These are phyloP conservation scores for Diaporthe sp. DNA, from an alignment of 2,329 filamentous ascomycete species.

Conservation along the genomic window DNA sequence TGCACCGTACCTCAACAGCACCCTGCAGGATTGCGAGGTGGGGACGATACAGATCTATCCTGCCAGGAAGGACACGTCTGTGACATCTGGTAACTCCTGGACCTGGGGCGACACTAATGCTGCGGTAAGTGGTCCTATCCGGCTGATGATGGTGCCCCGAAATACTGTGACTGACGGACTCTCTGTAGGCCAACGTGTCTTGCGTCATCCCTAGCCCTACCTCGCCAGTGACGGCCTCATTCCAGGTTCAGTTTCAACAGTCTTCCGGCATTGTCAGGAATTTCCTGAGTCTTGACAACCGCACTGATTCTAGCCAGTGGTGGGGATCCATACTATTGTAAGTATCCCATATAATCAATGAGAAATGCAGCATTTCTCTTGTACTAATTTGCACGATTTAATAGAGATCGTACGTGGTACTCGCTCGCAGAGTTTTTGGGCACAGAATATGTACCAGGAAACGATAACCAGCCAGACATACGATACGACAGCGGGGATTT, in stretches of 20 bases:
- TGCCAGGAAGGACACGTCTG: background rate
- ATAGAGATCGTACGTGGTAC: constrained; percentile 5
- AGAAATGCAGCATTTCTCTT: background rate
- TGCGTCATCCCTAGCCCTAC: background rate
- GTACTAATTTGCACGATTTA: background rate
- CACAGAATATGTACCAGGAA: background rate
- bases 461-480: background rate
- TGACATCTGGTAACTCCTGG: background rate
- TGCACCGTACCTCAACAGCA: background rate
- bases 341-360: background rate
- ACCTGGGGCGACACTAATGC: background rate
- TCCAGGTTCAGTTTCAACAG: background rate
- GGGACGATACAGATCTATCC: background rate
- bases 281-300: constrained; percentile 6
- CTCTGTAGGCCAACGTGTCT: background rate
- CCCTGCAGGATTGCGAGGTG: background rate
- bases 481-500: constrained; percentile 2
- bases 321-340: background rate
- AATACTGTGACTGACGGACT: background rate
- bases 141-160: no score
- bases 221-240: background rate
- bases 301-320: constrained; percentile 16
- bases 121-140: background rate
- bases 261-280: background rate
- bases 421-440: background rate